Evolutionary conservation across 495 filamentous ascomycete species (phyloP).

Genomic region (Immersiella caudata): DNA sequence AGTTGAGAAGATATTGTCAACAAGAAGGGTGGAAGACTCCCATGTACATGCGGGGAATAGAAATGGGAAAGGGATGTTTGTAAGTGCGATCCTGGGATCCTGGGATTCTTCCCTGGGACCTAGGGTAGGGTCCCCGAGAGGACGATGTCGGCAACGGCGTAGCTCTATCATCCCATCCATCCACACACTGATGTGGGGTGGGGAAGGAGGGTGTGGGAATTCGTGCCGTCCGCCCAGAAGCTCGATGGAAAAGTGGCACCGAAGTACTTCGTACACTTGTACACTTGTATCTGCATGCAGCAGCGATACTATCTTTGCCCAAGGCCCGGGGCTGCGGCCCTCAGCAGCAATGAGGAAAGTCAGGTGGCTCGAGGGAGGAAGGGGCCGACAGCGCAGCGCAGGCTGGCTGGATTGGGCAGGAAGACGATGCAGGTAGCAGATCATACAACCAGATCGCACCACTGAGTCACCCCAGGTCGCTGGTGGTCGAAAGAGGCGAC

Average conservation of each 20-base stretch:
- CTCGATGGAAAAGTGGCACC: constrained; percentile 7
- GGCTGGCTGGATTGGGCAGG: constrained; percentile 27
- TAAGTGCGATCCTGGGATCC: constrained; percentile 17
- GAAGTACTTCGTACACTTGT: constrained; percentile 1
- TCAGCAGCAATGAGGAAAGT: constrained; percentile 16
- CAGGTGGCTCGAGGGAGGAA: constrained; percentile 21
- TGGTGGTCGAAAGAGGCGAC: background rate
- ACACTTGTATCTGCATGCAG: constrained; percentile 5
- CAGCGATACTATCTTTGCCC: constrained; percentile 21
- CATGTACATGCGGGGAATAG: constrained; percentile 18
- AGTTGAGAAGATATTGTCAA: constrained; percentile 29
- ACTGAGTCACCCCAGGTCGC: constrained; percentile 9
- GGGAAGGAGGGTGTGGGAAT: constrained; percentile 2
- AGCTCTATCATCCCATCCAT: constrained; percentile 19
- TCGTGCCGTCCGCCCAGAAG: constrained; percentile 9
- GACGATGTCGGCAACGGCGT: constrained; percentile 24
- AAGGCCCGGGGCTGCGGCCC: constrained; percentile 24
- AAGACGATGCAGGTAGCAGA: constrained; percentile 24
- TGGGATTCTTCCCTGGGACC: constrained; percentile 4
- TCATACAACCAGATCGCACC: constrained; percentile 9
- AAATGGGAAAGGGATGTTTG: constrained; percentile 17
- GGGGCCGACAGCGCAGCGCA: constrained; percentile 13
- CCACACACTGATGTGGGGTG: constrained; percentile 8
- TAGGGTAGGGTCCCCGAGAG: constrained; percentile 12
- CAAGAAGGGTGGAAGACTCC: constrained; percentile 19